Evolutionary conservation across 1,284 basidiomycete species (phyloP).

Genomic region (Ganoderma sinense): DNA sequence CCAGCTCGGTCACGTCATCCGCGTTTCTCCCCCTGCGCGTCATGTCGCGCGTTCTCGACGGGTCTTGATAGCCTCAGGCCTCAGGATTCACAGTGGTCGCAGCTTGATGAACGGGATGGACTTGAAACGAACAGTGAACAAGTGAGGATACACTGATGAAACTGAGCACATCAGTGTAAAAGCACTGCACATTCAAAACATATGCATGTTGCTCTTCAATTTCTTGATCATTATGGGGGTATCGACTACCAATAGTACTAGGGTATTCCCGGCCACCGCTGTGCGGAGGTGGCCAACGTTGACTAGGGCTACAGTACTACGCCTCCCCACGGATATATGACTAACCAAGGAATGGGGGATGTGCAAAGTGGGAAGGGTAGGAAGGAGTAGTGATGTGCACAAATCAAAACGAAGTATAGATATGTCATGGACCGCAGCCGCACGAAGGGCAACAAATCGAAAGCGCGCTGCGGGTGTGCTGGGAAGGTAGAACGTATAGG

Average conservation of each 20-base stretch:
- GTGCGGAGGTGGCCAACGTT: constrained; percentile 4
- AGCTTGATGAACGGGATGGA: not conserved
- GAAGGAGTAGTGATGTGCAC: constrained; percentile 25
- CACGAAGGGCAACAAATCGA: constrained; percentile 9
- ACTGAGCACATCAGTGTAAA: too few relatives aligned
- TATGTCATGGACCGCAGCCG: constrained; percentile 21
- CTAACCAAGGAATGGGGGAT: not conserved
- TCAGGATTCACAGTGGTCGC: not conserved
- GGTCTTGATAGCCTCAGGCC: not conserved
- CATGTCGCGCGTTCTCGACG: constrained; percentile 21
- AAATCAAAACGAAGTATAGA: constrained; percentile 3
- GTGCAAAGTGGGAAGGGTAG: constrained; percentile 6
- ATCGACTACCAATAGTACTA: constrained; percentile 22
- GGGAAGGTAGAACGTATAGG: not conserved
- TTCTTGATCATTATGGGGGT: constrained; percentile 12
- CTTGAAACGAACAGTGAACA: too few relatives aligned
- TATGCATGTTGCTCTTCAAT: not conserved
- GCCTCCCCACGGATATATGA: constrained; percentile 12
- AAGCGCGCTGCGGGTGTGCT: constrained; percentile 19
- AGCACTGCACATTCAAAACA: too few relatives aligned
- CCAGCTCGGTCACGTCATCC: not conserved
- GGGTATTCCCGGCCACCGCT: constrained; percentile 18
- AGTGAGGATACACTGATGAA: too few relatives aligned
- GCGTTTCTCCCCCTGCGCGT: constrained; percentile 8
- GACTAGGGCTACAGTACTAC: constrained; percentile 29